A percentile compares a stretch with the other conserved stretches of the same genome.
Evolutionary conservation across 2,329 filamentous ascomycete species (phyloP).

Genomic region (Apiospora sp.): DNA sequence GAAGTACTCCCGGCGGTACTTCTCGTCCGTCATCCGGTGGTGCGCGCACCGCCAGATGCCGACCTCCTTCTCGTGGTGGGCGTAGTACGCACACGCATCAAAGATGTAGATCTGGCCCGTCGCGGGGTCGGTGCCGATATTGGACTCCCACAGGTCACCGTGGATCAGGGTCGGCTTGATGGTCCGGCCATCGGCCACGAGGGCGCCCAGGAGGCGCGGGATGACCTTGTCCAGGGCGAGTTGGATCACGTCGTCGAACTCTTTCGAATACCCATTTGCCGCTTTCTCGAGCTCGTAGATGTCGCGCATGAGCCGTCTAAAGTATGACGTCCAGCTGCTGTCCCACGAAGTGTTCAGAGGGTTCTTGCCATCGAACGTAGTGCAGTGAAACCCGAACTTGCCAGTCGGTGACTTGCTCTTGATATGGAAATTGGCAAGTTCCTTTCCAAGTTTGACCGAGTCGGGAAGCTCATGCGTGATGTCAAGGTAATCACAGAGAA

Average conservation of each 20-base stretch:
- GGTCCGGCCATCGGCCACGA: slow-evolving; percentile 28
- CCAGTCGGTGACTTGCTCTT: slow-evolving; percentile 34
- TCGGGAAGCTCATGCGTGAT: slow-evolving; percentile 30
- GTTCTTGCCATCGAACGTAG: slow-evolving; percentile 32
- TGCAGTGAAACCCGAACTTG: slow-evolving; percentile 33
- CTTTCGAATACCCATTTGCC: slow-evolving; percentile 34
- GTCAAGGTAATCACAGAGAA: slow-evolving; percentile 31
- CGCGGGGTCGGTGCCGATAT: slow-evolving; percentile 30
- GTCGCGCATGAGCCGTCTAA: slow-evolving; percentile 32
- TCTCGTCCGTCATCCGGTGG: slow-evolving; percentile 31
- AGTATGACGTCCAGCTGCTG: slow-evolving; percentile 33
- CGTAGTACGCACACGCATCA: slow-evolving; percentile 34
- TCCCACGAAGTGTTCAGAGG: slow-evolving; percentile 29
- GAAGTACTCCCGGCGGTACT: slow-evolving; percentile 35
- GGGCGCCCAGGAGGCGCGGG: slow-evolving; percentile 31
- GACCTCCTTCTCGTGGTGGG: slow-evolving; percentile 35
- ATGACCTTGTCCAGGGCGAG: slow-evolving; percentile 29
- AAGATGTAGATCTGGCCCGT: slow-evolving; percentile 33
- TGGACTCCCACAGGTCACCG: slow-evolving; percentile 35
- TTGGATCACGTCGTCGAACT: slow-evolving; percentile 32
- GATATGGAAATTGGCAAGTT: slow-evolving; percentile 35
- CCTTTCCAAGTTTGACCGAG: slow-evolving; percentile 29
- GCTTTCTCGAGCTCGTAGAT: slow-evolving; percentile 34
- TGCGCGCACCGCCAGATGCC: slow-evolving; percentile 32
- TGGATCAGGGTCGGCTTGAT: slow-evolving; percentile 34